Evolutionary conservation across 2,329 filamentous ascomycete genomes (phyloP).

Genomic region (Penicillium italicum): DNA sequence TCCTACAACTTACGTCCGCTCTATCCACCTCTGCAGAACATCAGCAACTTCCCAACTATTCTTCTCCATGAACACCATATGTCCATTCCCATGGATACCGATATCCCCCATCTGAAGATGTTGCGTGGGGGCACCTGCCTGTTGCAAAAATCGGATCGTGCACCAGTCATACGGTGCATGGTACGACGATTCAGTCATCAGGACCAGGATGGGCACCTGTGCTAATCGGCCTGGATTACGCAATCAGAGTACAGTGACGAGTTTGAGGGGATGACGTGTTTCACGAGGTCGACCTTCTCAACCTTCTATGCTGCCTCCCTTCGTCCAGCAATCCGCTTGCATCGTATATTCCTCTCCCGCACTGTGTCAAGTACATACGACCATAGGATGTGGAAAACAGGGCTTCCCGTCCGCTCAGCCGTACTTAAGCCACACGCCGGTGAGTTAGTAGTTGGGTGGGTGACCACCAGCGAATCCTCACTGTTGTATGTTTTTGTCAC

Average conservation of each 20-base stretch:
- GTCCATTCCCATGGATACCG: conserved; percentile 52
- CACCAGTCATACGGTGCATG: conserved; percentile 55
- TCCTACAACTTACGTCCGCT: background rate
- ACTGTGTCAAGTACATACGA: no score
- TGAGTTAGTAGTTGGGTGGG: no score
- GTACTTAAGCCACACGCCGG: no score
- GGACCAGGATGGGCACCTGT: conserved; percentile 47
- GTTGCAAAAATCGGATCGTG: conserved; percentile 49
- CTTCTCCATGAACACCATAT: conserved; percentile 53
- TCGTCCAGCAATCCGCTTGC: no score
- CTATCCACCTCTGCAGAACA: conserved; percentile 41
- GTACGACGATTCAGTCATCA: conserved; percentile 52
- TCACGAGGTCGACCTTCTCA: conserved; percentile 37
- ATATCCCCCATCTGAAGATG: conserved; percentile 45
- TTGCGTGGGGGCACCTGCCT: conserved; percentile 48
- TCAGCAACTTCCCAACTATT: conserved; percentile 43
- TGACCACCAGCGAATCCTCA: no score
- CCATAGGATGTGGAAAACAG: no score
- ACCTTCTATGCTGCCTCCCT: no score
- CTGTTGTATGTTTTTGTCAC: no score
- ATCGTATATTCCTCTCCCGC: no score
- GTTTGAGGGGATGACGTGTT: conserved; percentile 15
- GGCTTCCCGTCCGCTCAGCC: no score
- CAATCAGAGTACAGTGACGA: conserved; percentile 32
- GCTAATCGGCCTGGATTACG: conserved; percentile 34